A percentile compares a stretch with the other conserved stretches of the same genome.
Conservation (phyloP, 495 filamentous ascomycete species). For the Daldinia caldariorum region DNA sequence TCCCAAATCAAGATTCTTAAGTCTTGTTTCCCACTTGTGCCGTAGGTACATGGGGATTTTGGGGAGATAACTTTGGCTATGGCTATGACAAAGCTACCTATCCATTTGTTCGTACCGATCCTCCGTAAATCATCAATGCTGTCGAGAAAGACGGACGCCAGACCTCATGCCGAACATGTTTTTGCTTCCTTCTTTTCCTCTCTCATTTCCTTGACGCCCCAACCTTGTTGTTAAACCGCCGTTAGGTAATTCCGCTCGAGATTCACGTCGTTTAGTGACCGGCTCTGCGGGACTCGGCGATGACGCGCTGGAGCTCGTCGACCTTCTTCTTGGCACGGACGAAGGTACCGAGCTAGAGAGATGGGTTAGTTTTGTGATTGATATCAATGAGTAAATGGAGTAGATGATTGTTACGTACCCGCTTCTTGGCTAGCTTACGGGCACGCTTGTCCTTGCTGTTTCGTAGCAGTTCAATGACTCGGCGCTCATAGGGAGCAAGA, state of each 20-base stretch:
- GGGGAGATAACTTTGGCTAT: slow-evolving; percentile 20
- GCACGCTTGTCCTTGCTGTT: slow-evolving; percentile 99
- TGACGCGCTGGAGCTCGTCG: slow-evolving; percentile 95
- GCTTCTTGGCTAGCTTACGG: slow-evolving; percentile 98
- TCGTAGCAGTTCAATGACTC: slow-evolving; percentile 96
- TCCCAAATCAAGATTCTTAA: slow-evolving; percentile 11
- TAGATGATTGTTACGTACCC: slow-evolving; percentile 65
- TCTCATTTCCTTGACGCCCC: slow-evolving; percentile 30
- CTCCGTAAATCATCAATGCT: slow-evolving; percentile 44
- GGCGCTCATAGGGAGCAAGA: slow-evolving; percentile 96
- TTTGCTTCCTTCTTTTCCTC: slow-evolving; percentile 14
- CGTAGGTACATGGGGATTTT: slow-evolving; percentile 26
- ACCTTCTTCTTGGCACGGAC: slow-evolving; percentile 98
- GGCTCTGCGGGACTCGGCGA: slow-evolving; percentile 89
- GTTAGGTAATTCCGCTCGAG: slow-evolving; percentile 48
- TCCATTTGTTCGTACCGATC: slow-evolving; percentile 21
- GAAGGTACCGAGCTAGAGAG: slow-evolving; percentile 87
- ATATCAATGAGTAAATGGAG: slow-evolving; percentile 9
- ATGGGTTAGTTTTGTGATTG: slow-evolving; percentile 21
- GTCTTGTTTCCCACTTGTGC: slow-evolving; percentile 26
- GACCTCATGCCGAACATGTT: slow-evolving; percentile 32
- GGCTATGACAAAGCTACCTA: slow-evolving; percentile 26
- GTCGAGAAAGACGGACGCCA: slow-evolving; percentile 43
- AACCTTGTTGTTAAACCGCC: slow-evolving; percentile 34
- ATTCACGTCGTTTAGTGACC: slow-evolving; percentile 71